Conservation (phyloP, 331 rosid species). For the Cydonia oblonga region DNA sequence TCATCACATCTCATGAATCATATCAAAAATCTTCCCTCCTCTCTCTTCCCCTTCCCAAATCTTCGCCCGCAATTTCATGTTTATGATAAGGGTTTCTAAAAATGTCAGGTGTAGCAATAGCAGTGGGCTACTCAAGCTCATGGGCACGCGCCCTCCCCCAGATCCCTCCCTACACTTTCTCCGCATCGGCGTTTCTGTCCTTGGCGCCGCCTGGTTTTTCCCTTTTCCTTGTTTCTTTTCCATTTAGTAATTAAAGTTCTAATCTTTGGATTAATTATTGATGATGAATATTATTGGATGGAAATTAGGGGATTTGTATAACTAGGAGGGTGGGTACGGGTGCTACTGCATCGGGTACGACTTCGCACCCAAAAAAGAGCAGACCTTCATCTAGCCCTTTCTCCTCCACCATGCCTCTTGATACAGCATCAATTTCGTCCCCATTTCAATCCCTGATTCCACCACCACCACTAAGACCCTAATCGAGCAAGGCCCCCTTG, state of each 20-base stretch:
- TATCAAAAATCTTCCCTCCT: neutral
- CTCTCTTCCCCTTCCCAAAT: neutral
- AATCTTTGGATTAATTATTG: neutral
- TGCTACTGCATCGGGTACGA: constrained; percentile 28
- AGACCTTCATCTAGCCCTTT: constrained; percentile 24
- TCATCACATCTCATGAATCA: neutral
- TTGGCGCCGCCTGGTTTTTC: constrained; percentile 88
- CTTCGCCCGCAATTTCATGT: neutral
- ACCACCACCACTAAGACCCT: constrained; percentile 2
- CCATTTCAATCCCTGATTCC: constrained; percentile 15
- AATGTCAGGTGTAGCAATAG: constrained; percentile 27
- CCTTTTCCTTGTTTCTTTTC: neutral
- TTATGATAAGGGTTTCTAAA: neutral
- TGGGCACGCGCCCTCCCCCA: constrained; percentile 63
- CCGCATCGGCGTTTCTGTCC: constrained; percentile 95
- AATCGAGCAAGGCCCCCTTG: constrained; percentile 40
- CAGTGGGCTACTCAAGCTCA: constrained; percentile 37
- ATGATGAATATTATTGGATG: neutral
- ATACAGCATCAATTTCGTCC: constrained; percentile 31
- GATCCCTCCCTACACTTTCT: constrained; percentile 80
- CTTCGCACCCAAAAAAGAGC: constrained; percentile 30
- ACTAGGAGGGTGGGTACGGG: constrained; percentile 37
- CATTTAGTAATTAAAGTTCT: neutral
- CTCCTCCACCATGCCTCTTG: constrained; percentile 23
- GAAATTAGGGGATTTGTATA: constrained; percentile 68